Evolutionary conservation across 208 protist species (phyloP).

Genomic region (Crithidia thermophila): DNA sequence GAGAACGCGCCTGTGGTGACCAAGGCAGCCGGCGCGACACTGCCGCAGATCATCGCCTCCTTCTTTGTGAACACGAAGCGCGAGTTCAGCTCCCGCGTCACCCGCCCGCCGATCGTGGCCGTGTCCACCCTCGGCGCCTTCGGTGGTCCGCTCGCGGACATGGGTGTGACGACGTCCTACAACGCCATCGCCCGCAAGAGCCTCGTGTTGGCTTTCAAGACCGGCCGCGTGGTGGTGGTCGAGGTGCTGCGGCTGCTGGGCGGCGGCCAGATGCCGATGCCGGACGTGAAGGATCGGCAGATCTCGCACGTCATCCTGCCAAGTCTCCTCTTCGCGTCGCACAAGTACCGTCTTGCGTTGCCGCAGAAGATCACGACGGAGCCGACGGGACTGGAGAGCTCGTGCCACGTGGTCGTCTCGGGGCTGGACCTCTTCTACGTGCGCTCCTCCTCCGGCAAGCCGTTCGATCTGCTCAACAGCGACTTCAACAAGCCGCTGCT

Average conservation of each 20-base stretch:
- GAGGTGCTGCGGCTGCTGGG: slow-evolving; percentile 68
- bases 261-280: slow-evolving; percentile 67
- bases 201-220: slow-evolving; percentile 78
- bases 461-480: slow-evolving; percentile 92
- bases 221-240: slow-evolving; percentile 73
- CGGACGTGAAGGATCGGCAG: slow-evolving; percentile 40
- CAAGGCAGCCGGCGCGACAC: slow-evolving; percentile 66
- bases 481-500: slow-evolving; percentile 92
- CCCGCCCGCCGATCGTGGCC: slow-evolving; percentile 68
- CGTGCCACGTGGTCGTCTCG: slow-evolving; percentile 79
- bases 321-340: slow-evolving; percentile 54
- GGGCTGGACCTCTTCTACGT: slow-evolving; percentile 93
- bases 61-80: slow-evolving; percentile 66
- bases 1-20: slow-evolving; percentile 47
- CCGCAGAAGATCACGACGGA: slow-evolving; percentile 60
- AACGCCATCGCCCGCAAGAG: slow-evolving; percentile 81
- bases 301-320: slow-evolving; percentile 76
- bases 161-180: slow-evolving; percentile 84
- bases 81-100: slow-evolving; percentile 80
- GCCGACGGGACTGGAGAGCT: slow-evolving; percentile 88
- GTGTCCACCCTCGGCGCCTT: slow-evolving; percentile 68
- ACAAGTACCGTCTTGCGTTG: slow-evolving; percentile 71
- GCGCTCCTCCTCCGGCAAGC: slow-evolving; percentile 83
- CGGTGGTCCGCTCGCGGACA: slow-evolving; percentile 58
- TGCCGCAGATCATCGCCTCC: slow-evolving; percentile 74